Percentiles rank a stretch among this genome's conserved stretches.
Conservation (phyloP, 768 basidiomycete species). For the Clitopilus passeckerianus region DNA sequence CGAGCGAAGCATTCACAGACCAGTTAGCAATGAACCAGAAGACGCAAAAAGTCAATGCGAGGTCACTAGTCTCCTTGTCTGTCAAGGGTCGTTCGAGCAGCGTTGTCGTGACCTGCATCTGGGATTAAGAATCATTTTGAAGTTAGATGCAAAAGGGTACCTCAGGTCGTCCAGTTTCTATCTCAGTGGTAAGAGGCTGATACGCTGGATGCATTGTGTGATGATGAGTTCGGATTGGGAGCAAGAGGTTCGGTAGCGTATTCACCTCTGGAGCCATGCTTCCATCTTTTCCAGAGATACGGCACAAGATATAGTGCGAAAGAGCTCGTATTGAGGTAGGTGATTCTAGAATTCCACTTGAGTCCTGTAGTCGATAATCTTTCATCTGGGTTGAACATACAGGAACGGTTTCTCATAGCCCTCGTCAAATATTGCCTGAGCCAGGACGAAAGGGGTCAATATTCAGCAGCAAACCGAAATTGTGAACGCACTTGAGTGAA, state of each 20-base stretch:
- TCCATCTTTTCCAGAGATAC: conserved; percentile 11
- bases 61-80: conserved; percentile 62
- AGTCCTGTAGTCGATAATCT: not conserved
- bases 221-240: not conserved
- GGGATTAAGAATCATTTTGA: conserved; percentile 1
- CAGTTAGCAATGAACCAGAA: conserved; percentile 97
- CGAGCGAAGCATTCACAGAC: conserved; percentile 78
- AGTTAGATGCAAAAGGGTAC: not conserved
- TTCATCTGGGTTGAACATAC: conserved; percentile 27
- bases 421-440: conserved; percentile 43
- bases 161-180: not conserved
- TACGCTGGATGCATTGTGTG: conserved; percentile 14
- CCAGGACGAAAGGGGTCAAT: not conserved
- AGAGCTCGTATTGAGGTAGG: conserved; percentile 89
- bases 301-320: conserved; percentile 83
- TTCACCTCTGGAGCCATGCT: not conserved
- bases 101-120: conserved; percentile 1
- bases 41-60: conserved; percentile 79
- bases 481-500: conserved; percentile 56
- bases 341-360: conserved; percentile 46
- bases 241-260: not conserved
- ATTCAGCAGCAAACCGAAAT: not conserved
- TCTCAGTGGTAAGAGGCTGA: conserved; percentile 18
- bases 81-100: conserved; percentile 39
- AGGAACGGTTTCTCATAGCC: conserved; percentile 91